Conservation (phyloP, 2,329 filamentous ascomycete genomes). For the Colletotrichum plurivorum region DNA sequence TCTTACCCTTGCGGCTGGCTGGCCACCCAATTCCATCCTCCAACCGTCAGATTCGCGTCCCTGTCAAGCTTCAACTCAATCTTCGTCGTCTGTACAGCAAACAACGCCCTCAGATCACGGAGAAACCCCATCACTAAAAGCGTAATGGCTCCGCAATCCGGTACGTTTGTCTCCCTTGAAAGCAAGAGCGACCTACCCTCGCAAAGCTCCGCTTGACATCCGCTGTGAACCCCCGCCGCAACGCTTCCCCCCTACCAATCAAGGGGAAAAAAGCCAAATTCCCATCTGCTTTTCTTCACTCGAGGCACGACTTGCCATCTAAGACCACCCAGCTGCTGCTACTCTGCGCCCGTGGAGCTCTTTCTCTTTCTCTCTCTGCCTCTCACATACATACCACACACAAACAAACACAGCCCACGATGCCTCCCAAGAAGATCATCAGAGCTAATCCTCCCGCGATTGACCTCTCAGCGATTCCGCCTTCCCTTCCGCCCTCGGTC, state of each 20-base stretch:
- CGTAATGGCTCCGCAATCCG: conserved; percentile 41
- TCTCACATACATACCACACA: neutral
- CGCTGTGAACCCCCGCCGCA: conserved; percentile 34
- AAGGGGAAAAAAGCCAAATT: conserved; percentile 17
- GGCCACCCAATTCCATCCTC: conserved; percentile 28
- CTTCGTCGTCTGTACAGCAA: neutral
- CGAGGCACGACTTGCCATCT: neutral
- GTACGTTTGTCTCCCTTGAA: conserved; percentile 37
- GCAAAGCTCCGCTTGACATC: conserved; percentile 39
- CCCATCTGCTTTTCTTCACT: conserved; percentile 11
- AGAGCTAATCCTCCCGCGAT: conserved; percentile 52
- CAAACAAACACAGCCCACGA: conserved; percentile 39
- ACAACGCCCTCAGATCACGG: conserved; percentile 1
- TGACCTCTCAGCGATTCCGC: conserved; percentile 64
- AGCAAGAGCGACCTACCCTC: conserved; percentile 28
- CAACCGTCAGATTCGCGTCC: conserved; percentile 27
- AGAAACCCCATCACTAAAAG: conserved; percentile 6
- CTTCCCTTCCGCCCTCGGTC: conserved; percentile 85
- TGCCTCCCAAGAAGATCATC: conserved; percentile 54
- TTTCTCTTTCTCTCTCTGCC: neutral
- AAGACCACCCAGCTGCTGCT: too few species aligned
- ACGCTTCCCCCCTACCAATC: conserved; percentile 16
- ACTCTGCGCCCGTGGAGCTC: neutral
- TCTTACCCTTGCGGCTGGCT: conserved; percentile 21
- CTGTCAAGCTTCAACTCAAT: conserved; percentile 27